Conservation (phyloP, 495 filamentous ascomycete genomes). For the Thermothielavioides terrestris region DNA sequence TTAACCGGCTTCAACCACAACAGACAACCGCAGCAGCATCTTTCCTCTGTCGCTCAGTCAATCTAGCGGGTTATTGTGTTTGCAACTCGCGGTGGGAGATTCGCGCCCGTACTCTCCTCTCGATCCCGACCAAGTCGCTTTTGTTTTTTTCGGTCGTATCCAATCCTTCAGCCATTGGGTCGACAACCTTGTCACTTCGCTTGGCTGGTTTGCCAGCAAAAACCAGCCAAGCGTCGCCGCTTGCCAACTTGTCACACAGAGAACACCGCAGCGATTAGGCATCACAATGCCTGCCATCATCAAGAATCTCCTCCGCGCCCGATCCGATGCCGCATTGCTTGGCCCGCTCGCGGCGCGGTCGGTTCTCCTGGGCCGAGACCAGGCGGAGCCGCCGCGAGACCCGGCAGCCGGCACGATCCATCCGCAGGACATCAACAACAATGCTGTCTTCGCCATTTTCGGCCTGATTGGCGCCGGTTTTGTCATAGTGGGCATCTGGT, state of each 20-base stretch:
- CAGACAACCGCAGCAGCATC: neutral
- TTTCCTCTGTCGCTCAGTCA: neutral
- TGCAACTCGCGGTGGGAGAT: neutral
- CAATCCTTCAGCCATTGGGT: neutral
- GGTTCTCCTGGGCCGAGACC: conserved; percentile 32
- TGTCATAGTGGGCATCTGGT: conserved; percentile 76
- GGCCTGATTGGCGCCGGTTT: conserved; percentile 73
- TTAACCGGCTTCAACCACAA: conserved; percentile 17
- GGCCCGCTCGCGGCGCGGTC: conserved; percentile 36
- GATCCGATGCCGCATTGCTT: conserved; percentile 20
- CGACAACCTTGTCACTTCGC: neutral
- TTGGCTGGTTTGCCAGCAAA: conserved; percentile 18
- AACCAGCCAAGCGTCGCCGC: neutral
- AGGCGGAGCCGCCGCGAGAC: conserved; percentile 12
- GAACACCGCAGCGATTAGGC: neutral
- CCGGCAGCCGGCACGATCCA: conserved; percentile 46
- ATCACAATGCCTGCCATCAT: conserved; percentile 28
- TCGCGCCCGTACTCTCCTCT: neutral
- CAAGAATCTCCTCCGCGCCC: conserved; percentile 7
- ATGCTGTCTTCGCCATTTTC: conserved; percentile 73
- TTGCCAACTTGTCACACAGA: too few species aligned
- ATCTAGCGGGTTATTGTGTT: too few species aligned
- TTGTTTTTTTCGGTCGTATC: neutral
- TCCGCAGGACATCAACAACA: conserved; percentile 72
- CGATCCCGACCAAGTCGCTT: neutral